Evolutionary conservation across 192 early-diverging fungal species (phyloP), one percentile per base, ranked within the genome.

Genomic region (Pilaira anomala): DNA sequence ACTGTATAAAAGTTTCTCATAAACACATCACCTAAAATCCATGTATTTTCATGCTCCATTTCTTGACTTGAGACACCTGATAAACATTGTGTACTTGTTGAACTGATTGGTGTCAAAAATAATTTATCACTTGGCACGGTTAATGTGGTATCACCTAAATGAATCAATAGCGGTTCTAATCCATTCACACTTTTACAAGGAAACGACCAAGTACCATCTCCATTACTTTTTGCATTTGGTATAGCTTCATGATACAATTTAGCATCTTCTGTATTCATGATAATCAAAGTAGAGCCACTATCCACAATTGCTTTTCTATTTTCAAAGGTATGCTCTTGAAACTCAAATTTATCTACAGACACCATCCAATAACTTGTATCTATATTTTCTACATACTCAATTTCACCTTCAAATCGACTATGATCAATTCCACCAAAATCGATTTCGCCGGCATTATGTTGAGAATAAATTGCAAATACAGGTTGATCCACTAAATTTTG

Each of bases 291-390:
- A 22, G 83, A 80, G 8, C 83, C 83, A 18, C 77, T 83, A 60
- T 85, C 83, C 18, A 84, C 72, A 8, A 77, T 76, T 3, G 69
- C 72, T 16, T 26, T 49, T 19, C 55, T 29, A 18, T 41, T 40
- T 14, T 56, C 13, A 11, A 75, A 57, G 11, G 60, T 55, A 0
- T 56, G 21, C 7, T 68, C 48, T 21, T 64, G 70, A 41, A 75
- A 69, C 9, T 65, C 58, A 33, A 75, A 53, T 1, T 69, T 59
- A 12, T 80, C 71, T 25, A 73, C 66, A 14, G 68, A 48, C 11
- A 80, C 46, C 33, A 67, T 68, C 86, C 87, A 87, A 69, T 86
- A 89, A 26, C 79, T 78, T 11, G 77, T 55, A 29, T 77, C 77
- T 14, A 73, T 84, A 7, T 82, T 67, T 14, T 72, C 73, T 58